These are phyloP conservation scores for Penicillium paxilli DNA, from an alignment of 495 filamentous ascomycete species.

Conservation along the genomic window DNA sequence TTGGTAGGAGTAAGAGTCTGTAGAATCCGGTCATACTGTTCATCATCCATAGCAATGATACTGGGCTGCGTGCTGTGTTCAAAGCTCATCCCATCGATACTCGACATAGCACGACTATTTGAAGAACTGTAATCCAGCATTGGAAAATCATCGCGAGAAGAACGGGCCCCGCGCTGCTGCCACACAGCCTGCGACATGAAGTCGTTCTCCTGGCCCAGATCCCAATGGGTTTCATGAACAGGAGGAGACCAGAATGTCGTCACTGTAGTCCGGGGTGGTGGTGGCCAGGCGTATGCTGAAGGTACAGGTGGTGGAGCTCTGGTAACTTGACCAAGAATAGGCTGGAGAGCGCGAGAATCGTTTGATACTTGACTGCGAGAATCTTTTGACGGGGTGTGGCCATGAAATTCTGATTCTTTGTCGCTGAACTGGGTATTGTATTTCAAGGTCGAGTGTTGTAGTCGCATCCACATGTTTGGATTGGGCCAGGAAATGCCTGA, in stretches of 20 bases:
- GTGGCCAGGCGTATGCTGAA: too few species aligned
- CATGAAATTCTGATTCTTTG: background rate
- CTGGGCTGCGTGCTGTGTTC: conserved; percentile 46
- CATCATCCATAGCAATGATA: conserved; percentile 35
- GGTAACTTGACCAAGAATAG: background rate
- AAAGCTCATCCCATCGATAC: conserved; percentile 46
- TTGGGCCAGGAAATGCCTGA: conserved; percentile 85
- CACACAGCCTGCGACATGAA: conserved; percentile 15
- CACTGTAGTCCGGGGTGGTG: background rate
- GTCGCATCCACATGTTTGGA: conserved; percentile 64
- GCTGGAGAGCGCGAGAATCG: background rate
- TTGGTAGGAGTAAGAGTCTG: conserved; percentile 45
- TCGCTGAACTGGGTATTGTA: background rate
- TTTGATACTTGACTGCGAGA: too few species aligned
- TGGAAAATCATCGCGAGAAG: conserved; percentile 46
- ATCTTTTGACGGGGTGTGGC: background rate
- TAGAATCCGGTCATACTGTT: conserved; percentile 42
- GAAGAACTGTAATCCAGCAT: conserved; percentile 55
- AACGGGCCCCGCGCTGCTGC: conserved; percentile 15
- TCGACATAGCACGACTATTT: conserved; percentile 45
- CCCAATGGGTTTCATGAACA: conserved; percentile 11
- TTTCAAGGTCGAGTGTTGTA: background rate
- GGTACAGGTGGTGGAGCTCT: background rate
- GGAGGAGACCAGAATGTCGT: background rate
- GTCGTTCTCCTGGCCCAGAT: conserved; percentile 13